A percentile compares a stretch with the other conserved stretches of the same genome.
Evolutionary conservation across 805 yeast genomes (phyloP).

Genomic region (Priceomyces medius): DNA sequence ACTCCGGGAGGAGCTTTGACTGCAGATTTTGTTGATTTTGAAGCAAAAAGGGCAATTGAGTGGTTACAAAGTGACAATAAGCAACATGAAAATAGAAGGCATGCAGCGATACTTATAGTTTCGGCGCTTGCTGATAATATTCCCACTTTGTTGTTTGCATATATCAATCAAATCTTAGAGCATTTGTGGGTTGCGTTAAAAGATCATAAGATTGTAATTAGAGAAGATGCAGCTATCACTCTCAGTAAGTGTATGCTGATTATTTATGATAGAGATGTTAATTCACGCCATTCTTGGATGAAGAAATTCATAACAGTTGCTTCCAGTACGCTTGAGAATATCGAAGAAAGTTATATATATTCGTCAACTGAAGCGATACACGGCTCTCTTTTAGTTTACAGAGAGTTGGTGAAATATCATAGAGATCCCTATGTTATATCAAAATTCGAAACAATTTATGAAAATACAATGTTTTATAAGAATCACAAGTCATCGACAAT

Average conservation of each 20-base stretch:
- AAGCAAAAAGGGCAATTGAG: conserved; percentile 85
- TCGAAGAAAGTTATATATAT: conserved; percentile 19
- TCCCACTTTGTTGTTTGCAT: conserved; percentile 77
- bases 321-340: conserved; percentile 27
- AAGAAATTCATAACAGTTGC: conserved; percentile 67
- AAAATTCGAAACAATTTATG: conserved; percentile 75
- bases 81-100: conserved; percentile 75
- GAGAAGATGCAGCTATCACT: conserved; percentile 83
- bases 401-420: conserved; percentile 66
- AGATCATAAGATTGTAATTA: conserved; percentile 70
- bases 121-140: conserved; percentile 83
- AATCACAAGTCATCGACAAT: conserved; percentile 76
- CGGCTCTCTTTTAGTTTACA: conserved; percentile 78
- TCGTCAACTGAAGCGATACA: conserved; percentile 67
- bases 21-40: conserved; percentile 89
- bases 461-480: conserved; percentile 67
- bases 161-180: conserved; percentile 74
- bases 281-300: conserved; percentile 73
- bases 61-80: conserved; percentile 83
- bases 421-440: conserved; percentile 72
- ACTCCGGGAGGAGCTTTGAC: conserved; percentile 86
- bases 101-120: conserved; percentile 84
- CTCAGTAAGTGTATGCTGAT: conserved; percentile 76
- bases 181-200: conserved; percentile 86
- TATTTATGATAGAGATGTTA: conserved; percentile 73